Conservation (phyloP, 1,139 yeast species). For the Scheffersomyces parashehatae region DNA sequence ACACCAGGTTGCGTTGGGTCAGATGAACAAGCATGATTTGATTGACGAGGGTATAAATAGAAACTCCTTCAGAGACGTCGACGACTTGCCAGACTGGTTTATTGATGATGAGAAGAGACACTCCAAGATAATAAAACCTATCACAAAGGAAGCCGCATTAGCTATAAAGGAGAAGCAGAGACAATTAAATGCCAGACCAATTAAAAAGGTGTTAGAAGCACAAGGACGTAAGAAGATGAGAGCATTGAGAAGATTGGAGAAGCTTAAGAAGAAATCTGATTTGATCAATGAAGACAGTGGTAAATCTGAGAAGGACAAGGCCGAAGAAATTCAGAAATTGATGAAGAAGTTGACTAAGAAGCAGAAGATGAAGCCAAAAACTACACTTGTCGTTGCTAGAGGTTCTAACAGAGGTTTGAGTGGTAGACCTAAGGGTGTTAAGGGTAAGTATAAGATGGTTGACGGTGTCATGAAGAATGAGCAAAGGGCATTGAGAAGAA, state of each 20-base stretch:
- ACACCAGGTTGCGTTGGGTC: conserved; percentile 91
- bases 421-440: conserved; percentile 96
- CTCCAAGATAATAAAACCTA: conserved; percentile 83
- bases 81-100: conserved; percentile 95
- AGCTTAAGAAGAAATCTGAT: conserved; percentile 92
- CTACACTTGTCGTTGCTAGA: conserved; percentile 85
- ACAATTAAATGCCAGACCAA: conserved; percentile 94
- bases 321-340: conserved; percentile 85
- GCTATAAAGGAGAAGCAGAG: conserved; percentile 89
- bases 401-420: conserved; percentile 83
- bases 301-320: conserved; percentile 89
- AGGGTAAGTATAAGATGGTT: conserved; percentile 98
- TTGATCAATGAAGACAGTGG: conserved; percentile 83
- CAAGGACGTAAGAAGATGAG: conserved; percentile 96
- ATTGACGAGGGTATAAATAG: conserved; percentile 90
- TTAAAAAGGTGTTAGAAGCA: conserved; percentile 96
- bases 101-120: conserved; percentile 87
- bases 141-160: conserved; percentile 93
- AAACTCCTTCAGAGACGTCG: conserved; percentile 87
- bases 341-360: conserved; percentile 82
- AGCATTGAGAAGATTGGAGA: conserved; percentile 84
- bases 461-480: conserved; percentile 98
- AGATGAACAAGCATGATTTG: conserved; percentile 77
- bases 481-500: conserved; percentile 87
- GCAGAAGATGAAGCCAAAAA: conserved; percentile 75